Conservation (phyloP, 148 eudicot genomes). For the Suaeda aralocaspica region DNA sequence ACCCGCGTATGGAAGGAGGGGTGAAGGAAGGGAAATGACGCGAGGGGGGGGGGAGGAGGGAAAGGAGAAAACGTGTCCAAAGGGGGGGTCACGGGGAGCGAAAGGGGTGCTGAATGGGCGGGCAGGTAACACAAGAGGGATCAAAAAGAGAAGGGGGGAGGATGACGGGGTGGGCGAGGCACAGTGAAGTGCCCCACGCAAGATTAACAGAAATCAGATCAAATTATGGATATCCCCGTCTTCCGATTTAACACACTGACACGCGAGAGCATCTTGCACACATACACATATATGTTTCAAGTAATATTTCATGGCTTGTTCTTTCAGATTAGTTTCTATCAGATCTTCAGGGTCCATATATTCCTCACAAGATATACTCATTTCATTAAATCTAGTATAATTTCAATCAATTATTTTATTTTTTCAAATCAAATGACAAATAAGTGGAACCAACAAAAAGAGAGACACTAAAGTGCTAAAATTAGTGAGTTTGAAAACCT, state of each 20-base stretch:
- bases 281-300: background rate
- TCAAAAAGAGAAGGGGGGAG: too few relatives aligned
- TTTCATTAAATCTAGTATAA: background rate
- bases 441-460: background rate
- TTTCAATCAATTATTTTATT: background rate
- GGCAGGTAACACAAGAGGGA: too few relatives aligned
- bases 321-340: background rate
- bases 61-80: too few relatives aligned
- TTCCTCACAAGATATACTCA: conserved; percentile 1
- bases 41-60: too few relatives aligned
- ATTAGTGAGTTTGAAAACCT: background rate
- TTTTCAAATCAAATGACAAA: background rate
- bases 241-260: background rate
- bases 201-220: background rate
- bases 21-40: too few relatives aligned
- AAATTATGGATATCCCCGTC: background rate
- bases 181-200: too few relatives aligned
- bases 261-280: background rate
- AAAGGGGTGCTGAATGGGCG: too few relatives aligned
- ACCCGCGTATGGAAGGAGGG: too few relatives aligned
- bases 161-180: too few relatives aligned
- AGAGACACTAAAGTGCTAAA: too few relatives aligned
- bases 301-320: background rate
- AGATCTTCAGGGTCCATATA: background rate
- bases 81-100: too few relatives aligned